Base-by-base conservation (phyloP, 164 flowering plant species). In the Vitis cinerea region DNA sequence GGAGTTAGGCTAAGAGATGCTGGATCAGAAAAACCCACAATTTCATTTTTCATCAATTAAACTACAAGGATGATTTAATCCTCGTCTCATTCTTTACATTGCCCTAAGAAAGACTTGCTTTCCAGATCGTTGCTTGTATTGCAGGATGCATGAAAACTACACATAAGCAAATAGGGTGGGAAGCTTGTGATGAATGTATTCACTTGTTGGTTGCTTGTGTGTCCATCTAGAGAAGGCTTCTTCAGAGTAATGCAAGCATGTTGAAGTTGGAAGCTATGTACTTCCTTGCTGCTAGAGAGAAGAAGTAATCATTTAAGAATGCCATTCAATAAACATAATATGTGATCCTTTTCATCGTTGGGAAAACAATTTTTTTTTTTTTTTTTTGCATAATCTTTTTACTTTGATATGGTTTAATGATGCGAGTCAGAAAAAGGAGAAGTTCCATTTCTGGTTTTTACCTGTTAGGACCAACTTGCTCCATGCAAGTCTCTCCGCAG, bases 401-500 rank as follows among this genome's bases (percentile, higher is more conserved):
- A 4, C 51, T 23, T 23, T 10, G 7, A 59, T 51, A 23, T 10
- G 54, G 8, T 51, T 11, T 31, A 52, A 57, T 16, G 59, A 57
- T 17, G 27, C 0, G 1, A 11, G 23, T 37, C 19, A 53, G 47
- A 14, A 37, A 37, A 67, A 52, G 58, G n/a, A 17, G 58, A 11
- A 15, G 29, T 23, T 49, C 47, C 48, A 53, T 50, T 16, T 44
- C 51, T 44, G 27, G 7, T 8, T 51, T 64, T 69, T 63, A 67
- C 61, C 66, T 23, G 19, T 67, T 54, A 29, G 65, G 57, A 55
- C 61, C 78, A 57, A 64, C 67, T 73, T 65, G 73, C 61, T 49
- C 72, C 67, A 30, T 67, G 74, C 73, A 77, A 65, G 69, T 60
- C 68, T 77, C 78, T 75, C 77, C 77, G 59, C 75, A 67, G 68